A percentile compares a stretch with the other conserved stretches of the same genome.
Evolutionary conservation across 169 alveolate species (phyloP).

Genomic region (Eimeria sp.): DNA sequence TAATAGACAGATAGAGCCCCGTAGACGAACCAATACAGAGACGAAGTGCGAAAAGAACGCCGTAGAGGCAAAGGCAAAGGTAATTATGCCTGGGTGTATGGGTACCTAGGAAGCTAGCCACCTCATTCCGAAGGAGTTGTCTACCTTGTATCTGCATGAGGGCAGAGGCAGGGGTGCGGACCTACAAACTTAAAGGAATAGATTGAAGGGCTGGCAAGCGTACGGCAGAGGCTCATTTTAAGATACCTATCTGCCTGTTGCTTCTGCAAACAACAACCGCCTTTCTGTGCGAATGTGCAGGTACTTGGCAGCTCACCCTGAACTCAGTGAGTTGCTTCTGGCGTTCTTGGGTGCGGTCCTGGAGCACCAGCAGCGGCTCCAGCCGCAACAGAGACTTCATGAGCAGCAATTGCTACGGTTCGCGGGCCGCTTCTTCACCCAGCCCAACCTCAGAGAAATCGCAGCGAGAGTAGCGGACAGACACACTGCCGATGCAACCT

Average conservation of each 20-base stretch:
- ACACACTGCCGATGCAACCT: background rate
- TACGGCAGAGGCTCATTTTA: background rate
- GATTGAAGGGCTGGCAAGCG: background rate
- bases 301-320: slow-evolving; percentile 1
- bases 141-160: background rate
- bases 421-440: slow-evolving; percentile 32
- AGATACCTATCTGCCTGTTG: too few species aligned
- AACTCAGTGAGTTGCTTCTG: slow-evolving; percentile 13
- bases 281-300: background rate
- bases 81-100: background rate
- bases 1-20: background rate
- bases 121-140: background rate
- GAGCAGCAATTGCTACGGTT: slow-evolving; percentile 7
- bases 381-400: slow-evolving; percentile 8
- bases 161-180: background rate
- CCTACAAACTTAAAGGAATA: too few species aligned
- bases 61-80: background rate
- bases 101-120: background rate
- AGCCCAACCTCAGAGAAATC: slow-evolving; percentile 23
- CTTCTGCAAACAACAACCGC: background rate
- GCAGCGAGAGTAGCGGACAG: background rate
- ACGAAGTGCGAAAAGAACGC: background rate
- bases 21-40: background rate
- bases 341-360: background rate
- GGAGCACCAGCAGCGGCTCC: slow-evolving; percentile 48